Evolutionary conservation across 345 rosid genomes (phyloP).

Genomic region (Syzygium aqueum): DNA sequence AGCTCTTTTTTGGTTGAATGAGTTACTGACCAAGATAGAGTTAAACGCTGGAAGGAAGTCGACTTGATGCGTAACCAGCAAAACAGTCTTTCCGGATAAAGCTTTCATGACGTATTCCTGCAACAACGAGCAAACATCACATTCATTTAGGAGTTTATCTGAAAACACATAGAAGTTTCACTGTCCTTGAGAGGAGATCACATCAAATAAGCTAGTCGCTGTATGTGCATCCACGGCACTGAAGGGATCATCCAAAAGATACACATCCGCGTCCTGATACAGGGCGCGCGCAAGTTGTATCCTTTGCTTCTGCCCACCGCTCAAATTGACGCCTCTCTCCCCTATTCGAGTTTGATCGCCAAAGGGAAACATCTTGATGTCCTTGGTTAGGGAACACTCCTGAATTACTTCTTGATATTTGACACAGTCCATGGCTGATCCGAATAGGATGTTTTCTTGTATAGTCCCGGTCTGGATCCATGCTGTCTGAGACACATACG

Average conservation of each 20-base stretch:
- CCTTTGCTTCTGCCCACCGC: constrained; percentile 53
- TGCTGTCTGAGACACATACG: constrained; percentile 50
- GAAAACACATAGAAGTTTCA: background rate
- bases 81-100: constrained; percentile 20
- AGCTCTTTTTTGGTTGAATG: background rate
- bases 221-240: constrained; percentile 67
- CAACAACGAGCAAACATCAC: background rate
- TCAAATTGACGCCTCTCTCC: constrained; percentile 49
- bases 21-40: constrained; percentile 19
- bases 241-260: constrained; percentile 55
- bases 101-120: constrained; percentile 27
- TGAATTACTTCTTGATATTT: constrained; percentile 26
- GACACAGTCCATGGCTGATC: constrained; percentile 24
- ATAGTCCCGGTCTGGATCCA: constrained; percentile 49
- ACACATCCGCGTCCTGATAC: constrained; percentile 44
- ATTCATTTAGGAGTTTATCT: background rate
- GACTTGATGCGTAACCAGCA: constrained; percentile 36
- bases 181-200: background rate
- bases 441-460: constrained; percentile 43
- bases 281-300: constrained; percentile 52
- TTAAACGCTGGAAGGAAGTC: constrained; percentile 29
- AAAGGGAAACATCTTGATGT: constrained; percentile 33
- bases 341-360: constrained; percentile 43
- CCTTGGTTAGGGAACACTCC: constrained; percentile 32
- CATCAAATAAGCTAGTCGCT: constrained; percentile 34